Percentiles rank a stretch among this genome's conserved stretches.
Evolutionary conservation across 192 early-diverging fungal genomes (phyloP).

Genomic region (Endogone sp.): DNA sequence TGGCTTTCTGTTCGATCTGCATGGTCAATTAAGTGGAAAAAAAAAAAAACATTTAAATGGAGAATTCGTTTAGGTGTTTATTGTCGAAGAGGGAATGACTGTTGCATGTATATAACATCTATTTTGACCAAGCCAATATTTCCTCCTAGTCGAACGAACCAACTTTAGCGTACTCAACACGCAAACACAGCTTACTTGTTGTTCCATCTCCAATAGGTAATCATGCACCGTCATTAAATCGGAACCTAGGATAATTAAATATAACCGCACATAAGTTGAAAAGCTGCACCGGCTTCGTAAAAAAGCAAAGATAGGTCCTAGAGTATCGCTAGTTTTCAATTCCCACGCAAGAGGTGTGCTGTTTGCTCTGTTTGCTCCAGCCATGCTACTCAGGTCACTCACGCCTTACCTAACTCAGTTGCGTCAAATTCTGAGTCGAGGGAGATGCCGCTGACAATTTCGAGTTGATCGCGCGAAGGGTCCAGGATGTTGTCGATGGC

Average conservation of each 20-base stretch:
- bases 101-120: too few species aligned
- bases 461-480: slow-evolving; percentile 20
- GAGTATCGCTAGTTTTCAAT: too few species aligned
- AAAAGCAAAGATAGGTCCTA: too few species aligned
- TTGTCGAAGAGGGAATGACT: too few species aligned
- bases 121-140: too few species aligned
- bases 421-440: slow-evolving; percentile 24
- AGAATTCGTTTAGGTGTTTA: background rate
- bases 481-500: slow-evolving; percentile 30
- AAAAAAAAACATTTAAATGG: background rate
- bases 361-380: too few species aligned
- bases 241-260: background rate
- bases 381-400: too few species aligned
- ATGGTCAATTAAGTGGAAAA: background rate
- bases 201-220: slow-evolving; percentile 7
- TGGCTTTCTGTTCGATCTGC: background rate
- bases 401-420: slow-evolving; percentile 9
- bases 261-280: too few species aligned
- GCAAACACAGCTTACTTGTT: background rate
- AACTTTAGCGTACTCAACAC: background rate
- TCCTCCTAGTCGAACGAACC: too few species aligned
- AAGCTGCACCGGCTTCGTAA: too few species aligned
- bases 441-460: slow-evolving; percentile 20
- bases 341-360: too few species aligned
- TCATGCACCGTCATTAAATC: background rate